Conservation (phyloP, 371 early-diverging fungal species). For the Mortierella sp. region DNA sequence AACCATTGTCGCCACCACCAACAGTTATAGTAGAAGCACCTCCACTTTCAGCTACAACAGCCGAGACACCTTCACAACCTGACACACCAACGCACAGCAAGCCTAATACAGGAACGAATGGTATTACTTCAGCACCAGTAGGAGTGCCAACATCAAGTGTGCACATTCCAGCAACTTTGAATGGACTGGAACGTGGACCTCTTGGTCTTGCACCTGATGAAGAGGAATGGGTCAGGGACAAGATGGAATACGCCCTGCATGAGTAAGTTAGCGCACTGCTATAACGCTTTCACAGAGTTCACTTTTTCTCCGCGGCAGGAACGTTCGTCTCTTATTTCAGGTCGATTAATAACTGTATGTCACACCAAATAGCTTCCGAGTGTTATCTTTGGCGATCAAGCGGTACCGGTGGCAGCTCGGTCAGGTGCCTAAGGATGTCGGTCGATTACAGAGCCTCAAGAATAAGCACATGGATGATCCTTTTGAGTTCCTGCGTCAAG, state of each 20-base stretch:
- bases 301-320: not conserved
- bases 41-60: not conserved
- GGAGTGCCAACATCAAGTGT: not conserved
- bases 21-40: not conserved
- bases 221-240: slow-evolving; percentile 49
- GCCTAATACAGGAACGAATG: slow-evolving; percentile 14
- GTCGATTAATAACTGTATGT: not conserved
- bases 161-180: slow-evolving; percentile 9
- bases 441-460: slow-evolving; percentile 61
- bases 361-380: slow-evolving; percentile 29
- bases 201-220: slow-evolving; percentile 43
- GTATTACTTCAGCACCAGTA: not conserved
- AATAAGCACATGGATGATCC: slow-evolving; percentile 64
- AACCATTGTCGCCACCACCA: not conserved
- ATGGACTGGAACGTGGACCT: slow-evolving; percentile 48
- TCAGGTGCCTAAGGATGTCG: slow-evolving; percentile 63
- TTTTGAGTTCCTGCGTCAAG: slow-evolving; percentile 62
- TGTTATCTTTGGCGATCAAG: slow-evolving; percentile 48
- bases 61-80: not conserved
- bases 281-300: not conserved
- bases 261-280: slow-evolving; percentile 32
- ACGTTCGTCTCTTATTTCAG: not conserved
- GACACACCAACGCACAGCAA: not conserved
- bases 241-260: slow-evolving; percentile 55
- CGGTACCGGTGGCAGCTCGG: slow-evolving; percentile 61